Percentiles rank a stretch among this genome's conserved stretches.
phyloP scores from a whole-genome alignment of 768 basidiomycete genomes.

The Guyanaporus albipodus region DNA sequence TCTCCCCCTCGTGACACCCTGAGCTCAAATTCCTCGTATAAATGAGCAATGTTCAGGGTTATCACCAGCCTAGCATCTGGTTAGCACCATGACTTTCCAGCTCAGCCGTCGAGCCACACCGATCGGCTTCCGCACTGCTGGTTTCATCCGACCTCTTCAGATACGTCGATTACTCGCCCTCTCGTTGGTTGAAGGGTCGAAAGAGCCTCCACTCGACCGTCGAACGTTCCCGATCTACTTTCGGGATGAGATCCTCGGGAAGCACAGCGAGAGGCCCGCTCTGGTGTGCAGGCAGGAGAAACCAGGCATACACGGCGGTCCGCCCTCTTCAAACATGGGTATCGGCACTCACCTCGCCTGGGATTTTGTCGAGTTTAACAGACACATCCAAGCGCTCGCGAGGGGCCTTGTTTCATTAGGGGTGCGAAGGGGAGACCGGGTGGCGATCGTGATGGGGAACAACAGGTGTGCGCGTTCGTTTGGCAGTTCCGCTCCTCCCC shows the following conservation, averaged over 20 bases:
- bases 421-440: constrained; percentile 69
- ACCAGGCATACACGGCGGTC: constrained; percentile 58
- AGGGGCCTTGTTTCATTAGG: constrained; percentile 67
- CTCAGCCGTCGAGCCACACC: background rate
- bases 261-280: constrained; percentile 50
- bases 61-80: background rate
- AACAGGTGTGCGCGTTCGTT: constrained; percentile 54
- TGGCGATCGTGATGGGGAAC: constrained; percentile 83
- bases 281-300: constrained; percentile 61
- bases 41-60: too few relatives aligned
- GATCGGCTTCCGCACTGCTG: background rate
- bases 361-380: constrained; percentile 69
- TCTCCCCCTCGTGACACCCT: too few relatives aligned
- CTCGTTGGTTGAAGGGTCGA: constrained; percentile 57
- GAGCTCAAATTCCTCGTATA: background rate
- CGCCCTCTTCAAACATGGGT: constrained; percentile 47
- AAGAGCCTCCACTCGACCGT: constrained; percentile 49
- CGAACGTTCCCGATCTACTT: constrained; percentile 65
- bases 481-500: background rate
- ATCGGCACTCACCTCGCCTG: constrained; percentile 57
- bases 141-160: constrained; percentile 4
- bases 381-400: constrained; percentile 62
- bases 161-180: constrained; percentile 34
- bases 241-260: constrained; percentile 47
- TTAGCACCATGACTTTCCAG: constrained; percentile 8